phyloP scores from a whole-genome alignment of 495 filamentous ascomycete genomes.

The Endocarpon pusillum region DNA sequence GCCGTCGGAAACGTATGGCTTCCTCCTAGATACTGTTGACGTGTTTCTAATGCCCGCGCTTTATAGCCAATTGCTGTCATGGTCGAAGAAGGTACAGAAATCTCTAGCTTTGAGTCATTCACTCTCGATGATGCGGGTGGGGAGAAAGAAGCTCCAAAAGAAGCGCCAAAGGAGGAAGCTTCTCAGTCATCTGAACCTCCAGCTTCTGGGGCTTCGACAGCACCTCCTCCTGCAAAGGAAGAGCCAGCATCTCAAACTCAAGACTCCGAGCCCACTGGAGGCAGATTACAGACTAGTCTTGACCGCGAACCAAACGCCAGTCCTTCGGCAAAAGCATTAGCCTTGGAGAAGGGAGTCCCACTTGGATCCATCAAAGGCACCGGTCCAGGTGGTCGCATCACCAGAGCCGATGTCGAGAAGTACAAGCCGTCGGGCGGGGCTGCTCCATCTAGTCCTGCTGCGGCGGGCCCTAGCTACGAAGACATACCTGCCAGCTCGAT shows the following conservation, averaged over 20 bases:
- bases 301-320: constrained; percentile 61
- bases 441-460: constrained; percentile 22
- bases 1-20: constrained; percentile 79
- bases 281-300: constrained; percentile 63
- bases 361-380: constrained; percentile 73
- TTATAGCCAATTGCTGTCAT: constrained; percentile 89
- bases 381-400: constrained; percentile 72
- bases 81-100: constrained; percentile 77
- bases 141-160: constrained; percentile 42
- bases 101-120: constrained; percentile 77
- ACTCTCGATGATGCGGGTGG: constrained; percentile 80
- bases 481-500: constrained; percentile 78
- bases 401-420: constrained; percentile 86
- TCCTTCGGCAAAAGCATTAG: constrained; percentile 61
- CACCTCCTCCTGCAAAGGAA: constrained; percentile 34
- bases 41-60: constrained; percentile 4
- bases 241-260: constrained; percentile 40
- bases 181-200: constrained; percentile 40
- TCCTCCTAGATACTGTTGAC: constrained; percentile 16
- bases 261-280: constrained; percentile 59
- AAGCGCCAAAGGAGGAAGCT: constrained; percentile 44
- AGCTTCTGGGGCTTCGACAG: constrained; percentile 33
- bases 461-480: constrained; percentile 51
- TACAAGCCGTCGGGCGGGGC: constrained; percentile 35
- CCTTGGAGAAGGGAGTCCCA: constrained; percentile 70